Base-by-base conservation (phyloP, 73 alveolate species). In the Uronychia setigera region DNA sequence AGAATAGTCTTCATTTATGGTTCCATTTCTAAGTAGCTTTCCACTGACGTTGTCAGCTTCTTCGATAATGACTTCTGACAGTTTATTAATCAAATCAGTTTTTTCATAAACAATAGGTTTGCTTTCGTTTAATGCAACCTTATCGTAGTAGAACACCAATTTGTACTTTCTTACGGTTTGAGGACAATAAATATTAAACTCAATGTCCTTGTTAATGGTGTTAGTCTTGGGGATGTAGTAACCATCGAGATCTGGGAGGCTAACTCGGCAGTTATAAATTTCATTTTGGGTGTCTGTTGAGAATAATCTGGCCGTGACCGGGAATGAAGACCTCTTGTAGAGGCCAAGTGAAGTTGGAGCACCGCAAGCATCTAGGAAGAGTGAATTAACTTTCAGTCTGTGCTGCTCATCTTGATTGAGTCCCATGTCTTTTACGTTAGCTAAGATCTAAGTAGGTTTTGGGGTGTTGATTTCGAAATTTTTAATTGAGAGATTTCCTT, bases 1-100 rank as follows among this genome's bases (percentile, higher is more conserved):
- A 19, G 67, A 11, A 19, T 46, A 46, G 5, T 46, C n/a, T 19
- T 46, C 67, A 19, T 46, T 46, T 5, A 46, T 5, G 67, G 67
- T 46, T 5, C 67, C 67, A 46, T 46, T 19, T 11, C n/a, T 19
- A 11, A 19, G n/a, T 11, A 46, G 67, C 19, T 46, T 46, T 5
- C 67, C 67, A 46, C 67, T 46, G 67, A 46, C 67, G 67, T 46
- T 46, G 67, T 46, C 67, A 46, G 67, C 67, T 11, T 19, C 67
- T 11, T 46, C 19, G 67, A 46, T 46, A 19, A 46, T 19, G 5
- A 46, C 67, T 19, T 5, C 19, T 19, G 5, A 5, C 67, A 46
- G 67, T 11, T 11, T 11, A 46, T 5, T 46, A 19, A 5, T 46
- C 67, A 46, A 5, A 46, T 46, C 67, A 5, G 19, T 19, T 19